Percentiles rank a stretch among this genome's conserved stretches.
Evolutionary conservation across 1,139 yeast genomes (phyloP).

Genomic region (Nakaseomyces delphensis): DNA sequence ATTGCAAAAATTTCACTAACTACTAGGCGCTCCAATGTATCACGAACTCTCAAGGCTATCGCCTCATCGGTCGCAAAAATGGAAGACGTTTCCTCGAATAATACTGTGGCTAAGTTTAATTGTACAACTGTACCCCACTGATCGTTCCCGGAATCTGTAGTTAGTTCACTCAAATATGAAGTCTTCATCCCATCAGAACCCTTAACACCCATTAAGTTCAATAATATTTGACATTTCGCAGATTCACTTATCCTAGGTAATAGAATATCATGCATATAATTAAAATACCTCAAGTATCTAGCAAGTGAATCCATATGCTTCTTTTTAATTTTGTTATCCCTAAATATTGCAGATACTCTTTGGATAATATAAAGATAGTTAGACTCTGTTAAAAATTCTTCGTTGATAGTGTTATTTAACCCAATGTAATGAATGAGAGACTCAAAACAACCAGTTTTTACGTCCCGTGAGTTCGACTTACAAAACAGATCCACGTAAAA

Average conservation of each 20-base stretch:
- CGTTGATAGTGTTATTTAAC: conserved; percentile 23
- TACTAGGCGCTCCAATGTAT: conserved; percentile 30
- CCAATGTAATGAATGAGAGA: conserved; percentile 32
- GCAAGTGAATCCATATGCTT: conserved; percentile 16
- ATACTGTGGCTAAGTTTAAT: conserved; percentile 21
- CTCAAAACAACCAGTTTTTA: conserved; percentile 30
- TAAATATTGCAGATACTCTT: conserved; percentile 17
- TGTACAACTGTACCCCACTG: conserved; percentile 22
- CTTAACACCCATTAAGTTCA: conserved; percentile 15
- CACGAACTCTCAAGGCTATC: conserved; percentile 25
- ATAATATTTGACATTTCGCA: conserved; percentile 22
- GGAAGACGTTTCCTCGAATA: conserved; percentile 24
- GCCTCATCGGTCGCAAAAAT: conserved; percentile 28
- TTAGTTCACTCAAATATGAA: not conserved
- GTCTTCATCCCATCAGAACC: conserved; percentile 5
- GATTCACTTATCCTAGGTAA: conserved; percentile 25
- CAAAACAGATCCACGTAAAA: conserved; percentile 29
- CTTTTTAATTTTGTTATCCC: conserved; percentile 10
- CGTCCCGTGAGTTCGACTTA: conserved; percentile 21
- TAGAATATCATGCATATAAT: conserved; percentile 18
- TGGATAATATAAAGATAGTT: conserved; percentile 24
- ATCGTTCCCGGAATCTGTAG: conserved; percentile 7
- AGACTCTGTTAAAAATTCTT: conserved; percentile 21
- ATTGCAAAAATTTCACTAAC: conserved; percentile 32
- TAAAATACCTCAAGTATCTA: conserved; percentile 21